Conservation (phyloP, 805 yeast genomes). For the Torulaspora maleeae region DNA sequence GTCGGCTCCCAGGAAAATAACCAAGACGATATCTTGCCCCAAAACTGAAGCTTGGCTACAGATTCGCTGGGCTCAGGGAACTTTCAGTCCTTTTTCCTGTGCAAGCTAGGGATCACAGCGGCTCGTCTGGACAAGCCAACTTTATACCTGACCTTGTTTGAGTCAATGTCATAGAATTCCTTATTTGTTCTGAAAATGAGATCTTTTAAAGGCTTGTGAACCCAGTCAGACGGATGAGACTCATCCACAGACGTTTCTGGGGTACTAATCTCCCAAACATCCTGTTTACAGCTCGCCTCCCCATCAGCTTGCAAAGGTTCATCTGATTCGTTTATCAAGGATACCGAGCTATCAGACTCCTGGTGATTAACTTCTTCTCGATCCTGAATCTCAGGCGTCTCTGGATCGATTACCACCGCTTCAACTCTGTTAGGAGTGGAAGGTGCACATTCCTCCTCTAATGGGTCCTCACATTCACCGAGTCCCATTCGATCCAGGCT, state of each 20-base stretch:
- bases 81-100: conserved; percentile 3
- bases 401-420: background rate
- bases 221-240: conserved; percentile 3
- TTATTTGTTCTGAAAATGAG: conserved; percentile 27
- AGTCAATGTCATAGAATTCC: conserved; percentile 25
- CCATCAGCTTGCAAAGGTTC: background rate
- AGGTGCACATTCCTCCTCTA: background rate
- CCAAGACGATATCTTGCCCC: background rate
- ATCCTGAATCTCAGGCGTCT: background rate
- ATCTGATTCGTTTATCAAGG: background rate
- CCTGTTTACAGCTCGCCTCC: background rate
- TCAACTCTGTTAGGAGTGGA: background rate
- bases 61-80: background rate
- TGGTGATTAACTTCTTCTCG: background rate
- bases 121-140: conserved; percentile 27
- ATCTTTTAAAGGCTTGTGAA: conserved; percentile 29
- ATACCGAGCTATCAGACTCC: background rate
- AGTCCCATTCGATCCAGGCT: conserved; percentile 4
- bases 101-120: conserved; percentile 15
- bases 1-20: conserved; percentile 9
- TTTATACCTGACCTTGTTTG: conserved; percentile 21
- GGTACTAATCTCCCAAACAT: background rate
- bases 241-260: conserved; percentile 7
- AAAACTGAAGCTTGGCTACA: background rate
- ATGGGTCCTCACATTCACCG: background rate